A percentile compares a stretch with the other conserved stretches of the same genome.
These are phyloP conservation scores for Tricholoma hemisulphureum DNA, from an alignment of 768 basidiomycete species.

Conservation along the genomic window DNA sequence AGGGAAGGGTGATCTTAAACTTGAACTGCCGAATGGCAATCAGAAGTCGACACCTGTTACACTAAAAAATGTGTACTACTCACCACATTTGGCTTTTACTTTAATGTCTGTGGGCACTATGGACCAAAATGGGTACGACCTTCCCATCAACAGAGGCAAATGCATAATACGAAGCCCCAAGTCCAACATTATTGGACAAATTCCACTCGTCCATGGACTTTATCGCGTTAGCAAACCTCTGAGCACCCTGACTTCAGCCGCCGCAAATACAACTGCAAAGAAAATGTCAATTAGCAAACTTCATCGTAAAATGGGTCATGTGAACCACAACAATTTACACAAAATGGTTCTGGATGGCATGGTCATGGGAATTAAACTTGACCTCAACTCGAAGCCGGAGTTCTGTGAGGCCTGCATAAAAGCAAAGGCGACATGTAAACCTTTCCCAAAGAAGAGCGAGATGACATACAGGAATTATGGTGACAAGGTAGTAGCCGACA, in stretches of 20 bases:
- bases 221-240: constrained; percentile 19
- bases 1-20: too few species aligned
- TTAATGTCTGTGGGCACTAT: too few species aligned
- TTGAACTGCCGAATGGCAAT: too few species aligned
- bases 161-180: not conserved
- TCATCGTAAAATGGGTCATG: constrained; percentile 35
- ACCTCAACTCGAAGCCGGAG: constrained; percentile 18
- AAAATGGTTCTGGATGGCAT: constrained; percentile 26
- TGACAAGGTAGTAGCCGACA: not conserved
- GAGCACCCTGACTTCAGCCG: constrained; percentile 3
- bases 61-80: too few species aligned
- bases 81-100: too few species aligned
- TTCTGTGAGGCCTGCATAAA: constrained; percentile 25
- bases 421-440: constrained; percentile 14
- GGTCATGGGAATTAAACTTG: constrained; percentile 32
- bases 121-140: constrained; percentile 13
- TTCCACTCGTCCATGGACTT: constrained; percentile 24
- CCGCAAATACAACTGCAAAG: constrained; percentile 10
- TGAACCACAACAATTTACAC: constrained; percentile 24
- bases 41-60: too few species aligned
- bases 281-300: constrained; percentile 27
- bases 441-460: too few species aligned
- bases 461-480: not conserved
- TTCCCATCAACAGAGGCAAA: not conserved
- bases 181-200: constrained; percentile 13